Conservation (phyloP, 441 rosid species). For the Populus hybrid region DNA sequence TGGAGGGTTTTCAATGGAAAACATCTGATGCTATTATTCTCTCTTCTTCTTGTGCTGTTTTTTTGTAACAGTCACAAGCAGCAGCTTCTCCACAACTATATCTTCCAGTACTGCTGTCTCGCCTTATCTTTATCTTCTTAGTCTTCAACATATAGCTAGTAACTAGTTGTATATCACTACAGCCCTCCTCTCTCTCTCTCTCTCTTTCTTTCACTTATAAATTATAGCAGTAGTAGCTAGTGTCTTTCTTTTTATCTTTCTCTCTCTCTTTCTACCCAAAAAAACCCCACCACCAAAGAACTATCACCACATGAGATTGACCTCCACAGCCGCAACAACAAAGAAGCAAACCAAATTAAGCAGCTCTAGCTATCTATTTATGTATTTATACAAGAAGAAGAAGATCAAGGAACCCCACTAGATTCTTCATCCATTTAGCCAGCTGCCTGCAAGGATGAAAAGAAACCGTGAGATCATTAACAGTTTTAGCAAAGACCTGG, state of each 20-base stretch:
- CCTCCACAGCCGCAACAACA: slow-evolving; percentile 2
- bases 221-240: background rate
- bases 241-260: slow-evolving; percentile 7
- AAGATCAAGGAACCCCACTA: slow-evolving; percentile 30
- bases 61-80: slow-evolving; percentile 57
- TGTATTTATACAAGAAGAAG: background rate
- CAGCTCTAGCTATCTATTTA: background rate
- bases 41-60: slow-evolving; percentile 65
- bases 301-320: slow-evolving; percentile 1
- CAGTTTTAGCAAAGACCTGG: slow-evolving; percentile 22
- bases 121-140: slow-evolving; percentile 56
- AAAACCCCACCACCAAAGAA: slow-evolving; percentile 27
- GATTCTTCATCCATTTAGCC: slow-evolving; percentile 46
- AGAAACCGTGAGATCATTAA: slow-evolving; percentile 6
- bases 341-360: slow-evolving; percentile 8
- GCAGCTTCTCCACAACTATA: slow-evolving; percentile 27
- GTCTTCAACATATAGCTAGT: slow-evolving; percentile 60
- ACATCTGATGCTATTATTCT: slow-evolving; percentile 87
- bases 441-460: slow-evolving; percentile 25
- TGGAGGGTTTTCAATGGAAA: slow-evolving; percentile 72
- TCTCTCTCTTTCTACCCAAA: slow-evolving; percentile 6
- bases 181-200: background rate
- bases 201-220: background rate
- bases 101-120: background rate
- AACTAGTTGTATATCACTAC: slow-evolving; percentile 22